Conservation (phyloP, 768 basidiomycete species). For the Hygrophoropsis aurantiaca region DNA sequence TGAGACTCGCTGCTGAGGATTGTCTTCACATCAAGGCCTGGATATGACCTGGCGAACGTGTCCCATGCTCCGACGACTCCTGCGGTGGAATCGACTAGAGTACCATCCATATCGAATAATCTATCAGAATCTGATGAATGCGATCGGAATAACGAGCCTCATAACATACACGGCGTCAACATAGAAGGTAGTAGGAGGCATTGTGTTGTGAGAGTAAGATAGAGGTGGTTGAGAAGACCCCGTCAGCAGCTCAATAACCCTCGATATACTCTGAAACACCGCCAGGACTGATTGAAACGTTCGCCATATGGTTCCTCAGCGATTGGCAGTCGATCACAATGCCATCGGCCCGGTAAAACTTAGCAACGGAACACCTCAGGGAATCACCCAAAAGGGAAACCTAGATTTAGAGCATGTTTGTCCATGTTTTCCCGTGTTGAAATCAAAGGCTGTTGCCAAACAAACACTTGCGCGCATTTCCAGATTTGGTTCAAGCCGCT, state of each 20-base stretch:
- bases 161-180: constrained; percentile 41
- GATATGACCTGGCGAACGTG: constrained; percentile 70
- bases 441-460: constrained; percentile 38
- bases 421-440: constrained; percentile 28
- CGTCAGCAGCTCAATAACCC: no score
- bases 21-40: constrained; percentile 55
- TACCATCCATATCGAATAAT: constrained; percentile 84
- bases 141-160: background rate
- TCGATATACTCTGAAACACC: no score
- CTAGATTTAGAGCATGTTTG: no score
- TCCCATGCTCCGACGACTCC: constrained; percentile 86
- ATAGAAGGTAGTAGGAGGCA: constrained; percentile 34
- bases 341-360: background rate
- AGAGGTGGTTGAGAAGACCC: constrained; percentile 9
- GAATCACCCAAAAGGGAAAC: background rate
- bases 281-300: constrained; percentile 4
- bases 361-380: background rate
- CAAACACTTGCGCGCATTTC: constrained; percentile 20
- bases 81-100: constrained; percentile 77
- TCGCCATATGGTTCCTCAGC: no score
- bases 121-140: constrained; percentile 31
- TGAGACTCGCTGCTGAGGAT: constrained; percentile 60
- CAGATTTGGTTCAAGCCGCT: constrained; percentile 9
- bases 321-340: no score
- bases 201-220: constrained; percentile 25